Evolutionary conservation across 2,329 filamentous ascomycete genomes (phyloP).

Genomic region (Colletotrichum sp.): DNA sequence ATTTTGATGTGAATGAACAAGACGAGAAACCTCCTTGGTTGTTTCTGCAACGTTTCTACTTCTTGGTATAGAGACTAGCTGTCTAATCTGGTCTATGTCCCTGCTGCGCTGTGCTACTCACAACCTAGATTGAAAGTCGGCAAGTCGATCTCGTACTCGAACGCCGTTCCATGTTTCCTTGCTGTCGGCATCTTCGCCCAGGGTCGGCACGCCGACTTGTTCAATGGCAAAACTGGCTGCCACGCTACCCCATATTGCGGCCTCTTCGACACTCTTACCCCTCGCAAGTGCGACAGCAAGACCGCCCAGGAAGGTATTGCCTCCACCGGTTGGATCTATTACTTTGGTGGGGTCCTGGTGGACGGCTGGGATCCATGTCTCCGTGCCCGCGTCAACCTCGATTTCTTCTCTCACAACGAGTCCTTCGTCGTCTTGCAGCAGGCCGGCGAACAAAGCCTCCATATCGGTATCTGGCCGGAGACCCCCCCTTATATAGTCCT

Average conservation of each 20-base stretch:
- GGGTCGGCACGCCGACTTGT: constrained; percentile 81
- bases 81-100: neutral
- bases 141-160: constrained; percentile 55
- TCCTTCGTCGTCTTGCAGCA: constrained; percentile 60
- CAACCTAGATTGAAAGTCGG: constrained; percentile 52
- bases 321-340: constrained; percentile 92
- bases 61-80: neutral
- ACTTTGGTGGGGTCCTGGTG: constrained; percentile 63
- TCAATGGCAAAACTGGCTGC: constrained; percentile 94
- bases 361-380: constrained; percentile 81
- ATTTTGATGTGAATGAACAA: neutral
- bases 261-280: constrained; percentile 68
- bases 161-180: constrained; percentile 68
- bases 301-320: constrained; percentile 84
- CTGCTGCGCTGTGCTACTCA: neutral
- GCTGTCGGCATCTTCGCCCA: constrained; percentile 50
- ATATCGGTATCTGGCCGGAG: constrained; percentile 67
- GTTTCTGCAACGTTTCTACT: neutral
- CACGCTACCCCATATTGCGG: constrained; percentile 78
- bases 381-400: constrained; percentile 67
- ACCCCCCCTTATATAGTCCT: constrained; percentile 53
- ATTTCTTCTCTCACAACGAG: constrained; percentile 62
- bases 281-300: constrained; percentile 63
- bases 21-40: neutral
- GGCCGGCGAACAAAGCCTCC: constrained; percentile 64